Percentiles rank a stretch among this genome's conserved stretches.
Evolutionary conservation across 768 basidiomycete species (phyloP).

Genomic region (Pleurotus tuber-regium): DNA sequence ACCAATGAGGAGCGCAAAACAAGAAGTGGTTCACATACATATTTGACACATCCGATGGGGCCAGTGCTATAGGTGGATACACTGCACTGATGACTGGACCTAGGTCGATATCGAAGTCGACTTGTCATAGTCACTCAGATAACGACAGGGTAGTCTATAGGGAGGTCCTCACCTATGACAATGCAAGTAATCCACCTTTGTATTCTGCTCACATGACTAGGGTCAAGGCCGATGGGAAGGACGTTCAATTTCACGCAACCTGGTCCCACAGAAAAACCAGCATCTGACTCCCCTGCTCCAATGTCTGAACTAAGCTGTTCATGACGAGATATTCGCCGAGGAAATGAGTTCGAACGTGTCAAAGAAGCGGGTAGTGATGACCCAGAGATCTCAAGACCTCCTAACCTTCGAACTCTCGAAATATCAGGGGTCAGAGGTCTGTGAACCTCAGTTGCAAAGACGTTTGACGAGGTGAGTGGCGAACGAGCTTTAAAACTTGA

Average conservation of each 20-base stretch:
- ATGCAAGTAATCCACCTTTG: conserved; percentile 15
- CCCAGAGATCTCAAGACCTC: neutral
- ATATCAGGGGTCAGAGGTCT: neutral
- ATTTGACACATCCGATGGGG: conserved; percentile 72
- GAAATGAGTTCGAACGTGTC: neutral
- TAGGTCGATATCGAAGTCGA: conserved; percentile 86
- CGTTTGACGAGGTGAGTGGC: neutral
- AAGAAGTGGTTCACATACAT: conserved; percentile 53
- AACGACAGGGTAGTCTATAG: neutral
- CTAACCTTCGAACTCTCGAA: too few species aligned
- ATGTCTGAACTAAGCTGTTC: neutral
- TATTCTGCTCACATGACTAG: conserved; percentile 6
- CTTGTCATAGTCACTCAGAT: conserved; percentile 35
- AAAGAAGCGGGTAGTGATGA: neutral
- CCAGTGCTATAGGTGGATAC: conserved; percentile 64
- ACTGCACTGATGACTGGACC: conserved; percentile 76
- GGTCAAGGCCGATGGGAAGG: neutral
- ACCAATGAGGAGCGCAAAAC: neutral
- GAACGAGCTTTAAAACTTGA: neutral
- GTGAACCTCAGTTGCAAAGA: neutral
- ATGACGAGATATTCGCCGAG: conserved; percentile 2
- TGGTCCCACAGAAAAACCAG: neutral
- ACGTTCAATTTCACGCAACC: neutral
- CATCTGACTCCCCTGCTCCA: neutral
- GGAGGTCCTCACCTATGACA: conserved; percentile 9